Evolutionary conservation across 2,329 filamentous ascomycete genomes (phyloP).

Genomic region (Talaromyces rugulosus): DNA sequence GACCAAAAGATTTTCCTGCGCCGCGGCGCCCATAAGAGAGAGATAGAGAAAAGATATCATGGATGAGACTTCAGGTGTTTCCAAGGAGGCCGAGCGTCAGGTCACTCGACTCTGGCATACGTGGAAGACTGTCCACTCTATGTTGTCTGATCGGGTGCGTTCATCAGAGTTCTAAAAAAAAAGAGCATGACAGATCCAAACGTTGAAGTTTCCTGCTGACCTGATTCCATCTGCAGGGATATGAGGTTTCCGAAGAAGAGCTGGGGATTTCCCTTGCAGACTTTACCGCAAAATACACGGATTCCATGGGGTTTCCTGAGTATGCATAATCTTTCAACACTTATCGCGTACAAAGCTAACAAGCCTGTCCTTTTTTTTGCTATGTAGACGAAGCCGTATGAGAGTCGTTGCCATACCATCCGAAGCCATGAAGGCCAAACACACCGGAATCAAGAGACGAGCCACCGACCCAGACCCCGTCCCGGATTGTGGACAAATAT

Average conservation of each 20-base stretch:
- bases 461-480: constrained; percentile 62
- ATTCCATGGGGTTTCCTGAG: constrained; percentile 70
- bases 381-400: constrained; percentile 70
- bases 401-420: constrained; percentile 84
- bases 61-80: constrained; percentile 34
- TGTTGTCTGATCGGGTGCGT: constrained; percentile 78
- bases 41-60: constrained; percentile 20
- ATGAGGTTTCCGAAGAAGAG: constrained; percentile 86
- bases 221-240: constrained; percentile 60
- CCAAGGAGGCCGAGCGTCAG: constrained; percentile 37
- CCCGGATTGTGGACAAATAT: constrained; percentile 79
- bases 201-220: constrained; percentile 1
- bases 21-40: constrained; percentile 9
- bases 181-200: neutral
- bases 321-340: constrained; percentile 43
- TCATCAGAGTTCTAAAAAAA: constrained; percentile 6
- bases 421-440: constrained; percentile 77
- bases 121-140: constrained; percentile 89
- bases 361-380: constrained; percentile 3
- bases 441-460: constrained; percentile 67
- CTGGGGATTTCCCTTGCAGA: constrained; percentile 79
- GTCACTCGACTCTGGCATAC: constrained; percentile 80
- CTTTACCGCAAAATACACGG: constrained; percentile 69
- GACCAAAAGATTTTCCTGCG: constrained; percentile 1
- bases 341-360: neutral